A percentile compares a stretch with the other conserved stretches of the same genome.
Conservation (phyloP, 1,284 basidiomycete species). For the Leccinum ponderosum region DNA sequence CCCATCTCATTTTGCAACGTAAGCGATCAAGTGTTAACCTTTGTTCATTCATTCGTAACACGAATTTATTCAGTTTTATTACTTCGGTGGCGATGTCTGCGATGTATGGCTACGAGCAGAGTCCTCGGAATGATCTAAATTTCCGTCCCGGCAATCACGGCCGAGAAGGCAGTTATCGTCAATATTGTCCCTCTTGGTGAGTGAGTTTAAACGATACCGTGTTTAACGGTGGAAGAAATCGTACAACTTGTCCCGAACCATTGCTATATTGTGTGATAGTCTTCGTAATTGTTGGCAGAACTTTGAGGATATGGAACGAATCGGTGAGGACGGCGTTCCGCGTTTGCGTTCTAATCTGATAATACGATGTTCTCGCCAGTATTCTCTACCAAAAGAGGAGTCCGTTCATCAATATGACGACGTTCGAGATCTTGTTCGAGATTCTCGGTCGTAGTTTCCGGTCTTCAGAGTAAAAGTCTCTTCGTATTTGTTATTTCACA, state of each 20-base stretch:
- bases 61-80: background rate
- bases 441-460: conserved; percentile 84
- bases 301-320: conserved; percentile 87
- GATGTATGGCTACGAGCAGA: background rate
- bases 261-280: conserved; percentile 76
- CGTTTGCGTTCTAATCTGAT: background rate
- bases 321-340: conserved; percentile 53
- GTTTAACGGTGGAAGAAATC: conserved; percentile 46
- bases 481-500: background rate
- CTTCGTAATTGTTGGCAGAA: conserved; percentile 87
- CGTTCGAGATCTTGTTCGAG: conserved; percentile 78
- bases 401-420: conserved; percentile 73
- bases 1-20: background rate
- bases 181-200: background rate
- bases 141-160: background rate
- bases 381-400: conserved; percentile 70
- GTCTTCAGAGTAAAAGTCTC: conserved; percentile 67
- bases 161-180: background rate
- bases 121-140: background rate
- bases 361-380: conserved; percentile 80
- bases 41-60: background rate
- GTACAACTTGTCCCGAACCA: conserved; percentile 70
- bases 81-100: background rate
- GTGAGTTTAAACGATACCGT: background rate
- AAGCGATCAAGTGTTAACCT: background rate